A percentile compares a stretch with the other conserved stretches of the same genome.
These are phyloP conservation scores for Dictyostelium purpureum DNA, from an alignment of 78 protist species.

Conservation along the genomic window DNA sequence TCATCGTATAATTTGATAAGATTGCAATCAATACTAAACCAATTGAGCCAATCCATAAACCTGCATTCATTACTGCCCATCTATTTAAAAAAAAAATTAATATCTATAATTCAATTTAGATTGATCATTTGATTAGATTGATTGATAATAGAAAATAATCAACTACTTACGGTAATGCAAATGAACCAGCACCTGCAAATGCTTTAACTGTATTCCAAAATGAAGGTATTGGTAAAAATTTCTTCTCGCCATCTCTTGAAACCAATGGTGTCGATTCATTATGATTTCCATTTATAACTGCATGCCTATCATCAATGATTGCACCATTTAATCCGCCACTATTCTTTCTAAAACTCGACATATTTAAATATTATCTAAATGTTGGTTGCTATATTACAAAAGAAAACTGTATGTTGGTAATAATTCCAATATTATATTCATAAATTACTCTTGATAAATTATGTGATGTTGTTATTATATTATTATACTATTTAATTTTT, in stretches of 20 bases:
- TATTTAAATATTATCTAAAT: neutral
- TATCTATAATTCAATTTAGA: neutral
- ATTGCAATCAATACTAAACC: conserved; percentile 59
- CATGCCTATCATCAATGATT: neutral
- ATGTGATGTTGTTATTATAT: neutral
- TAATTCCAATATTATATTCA: neutral
- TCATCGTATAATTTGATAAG: conserved; percentile 69
- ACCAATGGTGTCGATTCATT: conserved; percentile 14
- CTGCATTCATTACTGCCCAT: conserved; percentile 58
- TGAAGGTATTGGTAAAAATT: conserved; percentile 35
- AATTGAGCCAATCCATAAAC: conserved; percentile 52
- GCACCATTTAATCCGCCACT: neutral
- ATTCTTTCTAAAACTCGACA: neutral
- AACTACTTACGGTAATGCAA: conserved; percentile 61
- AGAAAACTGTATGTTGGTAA: neutral
- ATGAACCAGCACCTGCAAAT: conserved; percentile 74
- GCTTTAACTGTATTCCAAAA: conserved; percentile 58
- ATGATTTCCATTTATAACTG: neutral
- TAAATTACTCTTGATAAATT: neutral
- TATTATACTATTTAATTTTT: too few relatives aligned
- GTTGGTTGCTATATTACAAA: neutral
- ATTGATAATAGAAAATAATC: neutral
- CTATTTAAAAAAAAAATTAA: neutral
- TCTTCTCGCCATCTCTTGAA: neutral
- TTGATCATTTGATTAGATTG: neutral